phyloP scores from a whole-genome alignment of 2,329 filamentous ascomycete species.

The Rhynchosporium agropyri region DNA sequence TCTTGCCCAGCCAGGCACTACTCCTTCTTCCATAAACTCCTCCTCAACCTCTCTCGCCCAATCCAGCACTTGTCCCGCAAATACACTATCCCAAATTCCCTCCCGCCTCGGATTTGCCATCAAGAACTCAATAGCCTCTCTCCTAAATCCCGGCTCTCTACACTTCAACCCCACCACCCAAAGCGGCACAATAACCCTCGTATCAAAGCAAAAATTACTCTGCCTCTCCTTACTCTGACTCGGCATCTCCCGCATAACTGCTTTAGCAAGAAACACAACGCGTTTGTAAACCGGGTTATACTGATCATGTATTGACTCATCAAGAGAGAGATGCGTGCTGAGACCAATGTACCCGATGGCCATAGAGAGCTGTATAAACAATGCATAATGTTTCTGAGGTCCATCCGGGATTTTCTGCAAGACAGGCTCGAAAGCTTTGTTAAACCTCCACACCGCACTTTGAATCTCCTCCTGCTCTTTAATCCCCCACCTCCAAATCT shows the following conservation, averaged over 20 bases:
- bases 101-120: slow-evolving; percentile 59
- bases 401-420: slow-evolving; percentile 16
- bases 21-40: slow-evolving; percentile 24
- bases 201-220: slow-evolving; percentile 57
- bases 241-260: slow-evolving; percentile 24
- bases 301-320: slow-evolving; percentile 30
- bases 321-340: slow-evolving; percentile 21
- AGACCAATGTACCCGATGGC: slow-evolving; percentile 25
- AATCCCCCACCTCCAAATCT: slow-evolving; percentile 27
- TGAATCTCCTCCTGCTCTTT: slow-evolving; percentile 28
- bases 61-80: slow-evolving; percentile 28
- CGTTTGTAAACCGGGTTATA: slow-evolving; percentile 27
- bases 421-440: slow-evolving; percentile 24
- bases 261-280: slow-evolving; percentile 25
- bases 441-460: slow-evolving; percentile 27
- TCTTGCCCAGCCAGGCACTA: slow-evolving; percentile 29
- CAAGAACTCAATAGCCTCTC: slow-evolving; percentile 62
- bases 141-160: slow-evolving; percentile 56
- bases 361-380: slow-evolving; percentile 26
- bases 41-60: slow-evolving; percentile 31
- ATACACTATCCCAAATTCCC: slow-evolving; percentile 55
- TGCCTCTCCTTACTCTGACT: slow-evolving; percentile 16
- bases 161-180: slow-evolving; percentile 69
- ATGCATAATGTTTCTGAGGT: slow-evolving; percentile 25
- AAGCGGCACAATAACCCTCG: slow-evolving; percentile 64